These are phyloP conservation scores for Chaetomiaceae sp. DNA, from an alignment of 2,329 filamentous ascomycete genomes.

Conservation along the genomic window DNA sequence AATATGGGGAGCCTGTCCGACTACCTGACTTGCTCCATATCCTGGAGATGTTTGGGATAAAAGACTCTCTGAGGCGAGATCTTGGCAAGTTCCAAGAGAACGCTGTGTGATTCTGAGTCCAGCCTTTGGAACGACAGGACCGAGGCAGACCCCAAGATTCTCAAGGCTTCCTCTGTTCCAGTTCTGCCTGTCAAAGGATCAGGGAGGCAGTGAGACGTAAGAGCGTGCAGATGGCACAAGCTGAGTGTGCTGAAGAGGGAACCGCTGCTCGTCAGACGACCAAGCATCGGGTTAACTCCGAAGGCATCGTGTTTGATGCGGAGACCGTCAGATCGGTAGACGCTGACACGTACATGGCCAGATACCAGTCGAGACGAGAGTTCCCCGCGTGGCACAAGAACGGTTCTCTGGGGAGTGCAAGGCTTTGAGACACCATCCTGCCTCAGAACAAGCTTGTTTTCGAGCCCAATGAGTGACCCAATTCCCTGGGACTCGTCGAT, in stretches of 20 bases:
- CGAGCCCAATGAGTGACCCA: background rate
- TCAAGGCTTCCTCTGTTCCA: slow-evolving; percentile 50
- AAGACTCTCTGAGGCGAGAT: background rate
- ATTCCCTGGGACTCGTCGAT: background rate
- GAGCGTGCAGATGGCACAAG: slow-evolving; percentile 47
- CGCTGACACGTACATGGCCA: background rate
- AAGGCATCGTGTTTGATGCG: slow-evolving; percentile 30
- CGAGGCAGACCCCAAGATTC: background rate
- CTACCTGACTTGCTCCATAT: background rate
- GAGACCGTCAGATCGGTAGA: background rate
- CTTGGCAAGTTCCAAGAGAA: background rate
- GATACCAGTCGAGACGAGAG: background rate
- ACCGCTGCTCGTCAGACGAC: slow-evolving; percentile 46
- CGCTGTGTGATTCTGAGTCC: background rate
- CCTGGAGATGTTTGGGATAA: background rate
- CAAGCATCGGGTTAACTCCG: slow-evolving; percentile 44
- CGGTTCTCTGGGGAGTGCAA: background rate
- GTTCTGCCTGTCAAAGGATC: slow-evolving; percentile 46
- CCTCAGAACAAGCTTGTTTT: background rate
- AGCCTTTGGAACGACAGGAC: background rate
- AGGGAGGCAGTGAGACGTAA: slow-evolving; percentile 48
- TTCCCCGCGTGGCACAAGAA: background rate
- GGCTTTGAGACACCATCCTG: background rate
- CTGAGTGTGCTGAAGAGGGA: slow-evolving; percentile 48
- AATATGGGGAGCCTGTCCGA: background rate